Evolutionary conservation across 805 yeast genomes (phyloP).

Genomic region (Clavispora asparagi): DNA sequence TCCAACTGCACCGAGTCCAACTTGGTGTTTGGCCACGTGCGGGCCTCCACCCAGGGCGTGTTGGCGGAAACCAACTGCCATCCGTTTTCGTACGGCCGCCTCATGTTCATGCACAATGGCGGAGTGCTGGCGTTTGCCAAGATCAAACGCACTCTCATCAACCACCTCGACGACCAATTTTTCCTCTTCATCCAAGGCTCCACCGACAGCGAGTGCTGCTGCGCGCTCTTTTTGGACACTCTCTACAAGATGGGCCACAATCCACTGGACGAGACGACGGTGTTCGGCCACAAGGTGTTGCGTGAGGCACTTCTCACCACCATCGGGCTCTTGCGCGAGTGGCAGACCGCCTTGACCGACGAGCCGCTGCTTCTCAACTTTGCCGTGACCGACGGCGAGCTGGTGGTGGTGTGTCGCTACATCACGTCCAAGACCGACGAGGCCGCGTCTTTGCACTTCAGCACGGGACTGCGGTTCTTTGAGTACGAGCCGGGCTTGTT

Average conservation of each 20-base stretch:
- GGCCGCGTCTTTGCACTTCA: constrained; percentile 93
- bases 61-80: constrained; percentile 95
- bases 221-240: constrained; percentile 81
- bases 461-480: constrained; percentile 86
- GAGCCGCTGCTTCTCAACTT: constrained; percentile 83
- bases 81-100: constrained; percentile 81
- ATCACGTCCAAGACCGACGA: constrained; percentile 87
- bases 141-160: constrained; percentile 69
- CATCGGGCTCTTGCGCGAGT: constrained; percentile 67
- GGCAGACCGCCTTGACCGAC: constrained; percentile 62
- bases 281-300: constrained; percentile 49
- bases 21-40: constrained; percentile 88
- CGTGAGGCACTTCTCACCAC: constrained; percentile 69
- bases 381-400: constrained; percentile 90
- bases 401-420: constrained; percentile 82
- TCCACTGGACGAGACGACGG: constrained; percentile 37
- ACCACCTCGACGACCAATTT: constrained; percentile 73
- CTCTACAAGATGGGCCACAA: constrained; percentile 71
- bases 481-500: constrained; percentile 91
- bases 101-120: constrained; percentile 98
- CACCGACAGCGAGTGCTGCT: constrained; percentile 94
- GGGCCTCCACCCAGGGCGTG: constrained; percentile 95
- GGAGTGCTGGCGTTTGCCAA: constrained; percentile 67
- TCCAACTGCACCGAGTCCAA: constrained; percentile 83
- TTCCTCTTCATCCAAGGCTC: constrained; percentile 83